Evolutionary conservation across 2,329 filamentous ascomycete species (phyloP).

Genomic region (Neopestalotiopsis rosae): DNA sequence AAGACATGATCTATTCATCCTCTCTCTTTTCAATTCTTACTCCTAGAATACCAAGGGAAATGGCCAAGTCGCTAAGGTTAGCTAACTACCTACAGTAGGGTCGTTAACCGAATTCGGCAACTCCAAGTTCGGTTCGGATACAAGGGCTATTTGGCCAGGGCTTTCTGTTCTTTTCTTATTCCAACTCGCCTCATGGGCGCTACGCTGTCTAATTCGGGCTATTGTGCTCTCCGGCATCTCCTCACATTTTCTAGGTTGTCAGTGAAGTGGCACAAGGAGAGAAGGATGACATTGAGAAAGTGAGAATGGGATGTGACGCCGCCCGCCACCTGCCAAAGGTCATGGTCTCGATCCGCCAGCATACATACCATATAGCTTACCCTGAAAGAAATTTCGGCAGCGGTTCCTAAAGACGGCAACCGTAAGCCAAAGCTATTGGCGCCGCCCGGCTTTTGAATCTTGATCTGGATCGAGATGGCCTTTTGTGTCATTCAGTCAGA

Average conservation of each 20-base stretch:
- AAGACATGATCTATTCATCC: neutral
- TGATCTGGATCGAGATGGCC: neutral
- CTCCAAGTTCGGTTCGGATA: neutral
- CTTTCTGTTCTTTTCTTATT: neutral
- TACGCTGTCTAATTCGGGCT: neutral
- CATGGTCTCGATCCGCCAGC: neutral
- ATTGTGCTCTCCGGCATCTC: neutral
- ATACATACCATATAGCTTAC: neutral
- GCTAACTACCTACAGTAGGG: neutral
- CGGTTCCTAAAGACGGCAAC: neutral
- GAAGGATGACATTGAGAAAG: too few species aligned
- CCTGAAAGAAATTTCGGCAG: neutral
- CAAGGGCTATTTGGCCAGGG: neutral
- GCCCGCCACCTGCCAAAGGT: neutral
- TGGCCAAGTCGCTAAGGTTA: neutral
- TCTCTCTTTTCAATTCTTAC: neutral
- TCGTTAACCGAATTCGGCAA: constrained; percentile 4
- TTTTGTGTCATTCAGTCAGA: neutral
- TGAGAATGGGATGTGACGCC: neutral
- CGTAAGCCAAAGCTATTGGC: neutral
- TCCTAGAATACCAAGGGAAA: neutral
- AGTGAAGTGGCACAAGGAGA: neutral
- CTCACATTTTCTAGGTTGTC: neutral
- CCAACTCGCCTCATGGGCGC: neutral
- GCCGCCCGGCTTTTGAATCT: neutral